Evolutionary conservation across 2,329 filamentous ascomycete species (phyloP).

Genomic region (Botryosphaeria dothidea): DNA sequence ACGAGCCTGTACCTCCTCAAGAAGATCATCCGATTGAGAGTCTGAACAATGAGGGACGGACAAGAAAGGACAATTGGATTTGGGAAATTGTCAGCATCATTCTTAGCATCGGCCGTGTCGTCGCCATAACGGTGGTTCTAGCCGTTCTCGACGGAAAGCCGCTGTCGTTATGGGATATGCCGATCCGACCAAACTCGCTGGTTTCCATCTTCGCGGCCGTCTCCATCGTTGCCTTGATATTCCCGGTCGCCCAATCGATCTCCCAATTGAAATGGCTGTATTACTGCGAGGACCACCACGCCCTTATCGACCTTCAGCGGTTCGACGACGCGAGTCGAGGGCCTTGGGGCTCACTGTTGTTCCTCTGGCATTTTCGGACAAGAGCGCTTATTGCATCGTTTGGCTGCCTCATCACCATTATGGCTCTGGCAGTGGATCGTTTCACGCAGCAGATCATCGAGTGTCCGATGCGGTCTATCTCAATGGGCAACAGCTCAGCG

Average conservation of each 20-base stretch:
- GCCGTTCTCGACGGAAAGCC: too few species aligned
- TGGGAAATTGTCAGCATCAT: too few species aligned
- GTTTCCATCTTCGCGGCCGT: conserved; percentile 37
- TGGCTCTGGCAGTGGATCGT: neutral
- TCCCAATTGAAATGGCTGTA: conserved; percentile 41
- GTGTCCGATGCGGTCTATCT: neutral
- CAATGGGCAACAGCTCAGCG: neutral
- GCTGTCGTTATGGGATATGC: conserved; percentile 22
- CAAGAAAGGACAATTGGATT: too few species aligned
- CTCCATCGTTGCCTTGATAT: conserved; percentile 32
- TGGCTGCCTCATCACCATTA: neutral
- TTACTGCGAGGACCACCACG: conserved; percentile 24
- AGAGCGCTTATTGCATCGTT: neutral
- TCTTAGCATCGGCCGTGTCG: too few species aligned
- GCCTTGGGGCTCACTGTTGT: neutral
- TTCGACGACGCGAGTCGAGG: conserved; percentile 33
- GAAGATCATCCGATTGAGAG: too few species aligned
- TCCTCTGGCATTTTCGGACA: neutral
- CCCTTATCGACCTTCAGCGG: conserved; percentile 27
- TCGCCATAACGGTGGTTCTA: too few species aligned
- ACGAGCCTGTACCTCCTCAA: too few species aligned
- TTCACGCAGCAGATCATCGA: conserved; percentile 6
- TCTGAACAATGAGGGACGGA: too few species aligned
- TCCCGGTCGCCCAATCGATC: conserved; percentile 33
- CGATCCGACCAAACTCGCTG: conserved; percentile 31